Evolutionary conservation across 305 asterid genomes (phyloP), one percentile per base, ranked within the genome.

Genomic region (Plantago coronopus): DNA sequence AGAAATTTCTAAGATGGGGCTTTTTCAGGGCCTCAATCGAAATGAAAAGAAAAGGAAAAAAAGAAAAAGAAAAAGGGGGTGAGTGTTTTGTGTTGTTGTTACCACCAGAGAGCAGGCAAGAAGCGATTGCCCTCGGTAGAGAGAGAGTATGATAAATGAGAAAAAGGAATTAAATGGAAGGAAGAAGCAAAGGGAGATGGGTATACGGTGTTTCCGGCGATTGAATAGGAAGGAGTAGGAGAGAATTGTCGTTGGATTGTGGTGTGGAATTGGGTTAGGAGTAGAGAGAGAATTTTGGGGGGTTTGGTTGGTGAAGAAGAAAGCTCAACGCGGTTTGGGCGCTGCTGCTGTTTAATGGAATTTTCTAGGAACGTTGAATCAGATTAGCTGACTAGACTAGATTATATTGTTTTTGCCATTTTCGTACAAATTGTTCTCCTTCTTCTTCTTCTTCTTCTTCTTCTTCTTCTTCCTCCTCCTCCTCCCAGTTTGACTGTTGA

Each of bases 21-120:
- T 34, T 34, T 34, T 34, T 34, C 40, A 34, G 40, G 40, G 40
- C 40, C 40, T 34, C 40, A 34, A 34, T 34, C 40, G 38, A 31
- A 31, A 31, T 9, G 7, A 7, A 31, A 31, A 2, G 2, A 9
- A 34, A 34, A 34, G 0, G 12, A 8, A 9, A 6, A 0, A 34
- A 9, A 27, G n/a, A 47, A 60, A 61, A 59, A 65, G 47, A 63
- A 56, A 59, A 43, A 17, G 9, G n/a, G 57, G 64, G 68, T 34
- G 68, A 17, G n/a, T 11, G 17, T 50, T 27, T 5, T 5, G 2
- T 2, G 31, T 34, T 2, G 0, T 34, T 34, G 10, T 65, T 67
- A 65, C 72, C 18, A 77, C 78, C 77, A 68, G 72, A 54, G 70
- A 81, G 83, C 81, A 73, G 79, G 75, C 74, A 74, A 81, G 62